Evolutionary conservation across 805 yeast species (phyloP), one percentile per base, ranked within the genome.

Genomic region (Kuraishia capsulata): DNA sequence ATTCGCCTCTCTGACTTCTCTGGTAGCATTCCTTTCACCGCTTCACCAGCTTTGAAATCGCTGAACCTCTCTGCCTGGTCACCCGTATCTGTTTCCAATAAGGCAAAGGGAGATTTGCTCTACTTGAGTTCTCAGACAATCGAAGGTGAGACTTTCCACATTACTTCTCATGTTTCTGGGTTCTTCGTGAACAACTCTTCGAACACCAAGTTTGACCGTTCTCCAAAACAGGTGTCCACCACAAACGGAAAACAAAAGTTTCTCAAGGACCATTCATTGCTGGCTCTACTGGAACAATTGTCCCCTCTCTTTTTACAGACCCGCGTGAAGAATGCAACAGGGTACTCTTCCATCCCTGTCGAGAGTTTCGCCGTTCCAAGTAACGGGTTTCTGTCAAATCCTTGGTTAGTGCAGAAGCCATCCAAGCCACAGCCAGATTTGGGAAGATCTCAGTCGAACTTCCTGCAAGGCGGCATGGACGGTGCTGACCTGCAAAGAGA

Each of bases 91-190:
- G 65, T 80, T 14, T 61, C 66, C 37, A 75, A 71, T 53, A 72
- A 65, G 48, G 46, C 69, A 35, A 72, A 70, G 53, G 97, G 97
- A 20, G 95, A 89, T 52, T 65, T 89, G 49, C 65, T 82, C 41
- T 90, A 90, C 58, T 65, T 92, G 51, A 74, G 74, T 40, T 67
- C 78, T 31, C 80, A 76, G 50, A 84, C 96, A 35, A 64, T 84
- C 46, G 97, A 92, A 60, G 81, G 81, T 49, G 94, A 85, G 53
- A 72, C 73, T 21, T 74, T 71, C 57, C 82, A 85, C 50, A 73
- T 90, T 48, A 87, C 96, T 5, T 79, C 90, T 42, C 77, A 80
- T 40, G 71, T 77, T 33, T 59, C 80, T 32, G 98, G 98, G 0
- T 90, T 86, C 57, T 85, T 63, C 51, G 78, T 87, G 35, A 83